A percentile compares a stretch with the other conserved stretches of the same genome.
phyloP scores from a whole-genome alignment of 768 basidiomycete species.

The Hemileccinum rubropunctum region DNA sequence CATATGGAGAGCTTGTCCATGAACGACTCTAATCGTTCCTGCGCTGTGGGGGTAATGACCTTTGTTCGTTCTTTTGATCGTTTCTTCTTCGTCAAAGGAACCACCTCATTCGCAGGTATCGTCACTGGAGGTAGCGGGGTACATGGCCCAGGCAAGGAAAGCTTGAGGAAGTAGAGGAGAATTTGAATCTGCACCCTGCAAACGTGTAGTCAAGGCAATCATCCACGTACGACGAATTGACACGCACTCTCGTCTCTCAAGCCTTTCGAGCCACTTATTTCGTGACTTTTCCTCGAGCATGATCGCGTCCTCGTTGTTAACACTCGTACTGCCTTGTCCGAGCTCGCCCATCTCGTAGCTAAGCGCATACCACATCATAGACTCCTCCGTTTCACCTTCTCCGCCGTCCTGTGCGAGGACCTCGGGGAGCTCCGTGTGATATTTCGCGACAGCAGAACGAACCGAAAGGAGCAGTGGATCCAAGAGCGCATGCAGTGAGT shows the following conservation, averaged over 20 bases:
- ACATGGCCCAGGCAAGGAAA: slow-evolving; percentile 54
- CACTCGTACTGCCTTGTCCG: slow-evolving; percentile 27
- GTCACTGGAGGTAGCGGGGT: slow-evolving; percentile 29
- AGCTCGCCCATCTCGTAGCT: slow-evolving; percentile 48
- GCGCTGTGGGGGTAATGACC: slow-evolving; percentile 26
- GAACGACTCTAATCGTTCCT: slow-evolving; percentile 63
- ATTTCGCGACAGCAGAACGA: slow-evolving; percentile 54
- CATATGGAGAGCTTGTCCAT: slow-evolving; percentile 81
- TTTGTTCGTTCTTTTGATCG: slow-evolving; percentile 21
- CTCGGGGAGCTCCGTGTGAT: slow-evolving; percentile 58
- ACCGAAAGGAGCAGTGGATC: slow-evolving; percentile 64
- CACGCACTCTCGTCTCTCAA: slow-evolving; percentile 67
- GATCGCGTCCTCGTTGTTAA: slow-evolving; percentile 19
- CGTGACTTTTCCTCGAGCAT: slow-evolving; percentile 53
- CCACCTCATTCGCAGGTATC: slow-evolving; percentile 23
- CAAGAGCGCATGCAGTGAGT: slow-evolving; percentile 57
- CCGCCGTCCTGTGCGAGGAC: slow-evolving; percentile 60
- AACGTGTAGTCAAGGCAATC: slow-evolving; percentile 4
- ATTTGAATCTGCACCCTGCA: slow-evolving; percentile 75
- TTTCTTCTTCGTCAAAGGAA: slow-evolving; percentile 32
- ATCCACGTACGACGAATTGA: neutral
- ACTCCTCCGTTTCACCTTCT: slow-evolving; percentile 63
- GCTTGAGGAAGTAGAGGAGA: slow-evolving; percentile 61
- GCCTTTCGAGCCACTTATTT: slow-evolving; percentile 53
- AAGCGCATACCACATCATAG: slow-evolving; percentile 74